Evolutionary conservation across 2,329 filamentous ascomycete genomes (phyloP), one percentile per base, ranked within the genome.

Genomic region (Fusarium sp.): DNA sequence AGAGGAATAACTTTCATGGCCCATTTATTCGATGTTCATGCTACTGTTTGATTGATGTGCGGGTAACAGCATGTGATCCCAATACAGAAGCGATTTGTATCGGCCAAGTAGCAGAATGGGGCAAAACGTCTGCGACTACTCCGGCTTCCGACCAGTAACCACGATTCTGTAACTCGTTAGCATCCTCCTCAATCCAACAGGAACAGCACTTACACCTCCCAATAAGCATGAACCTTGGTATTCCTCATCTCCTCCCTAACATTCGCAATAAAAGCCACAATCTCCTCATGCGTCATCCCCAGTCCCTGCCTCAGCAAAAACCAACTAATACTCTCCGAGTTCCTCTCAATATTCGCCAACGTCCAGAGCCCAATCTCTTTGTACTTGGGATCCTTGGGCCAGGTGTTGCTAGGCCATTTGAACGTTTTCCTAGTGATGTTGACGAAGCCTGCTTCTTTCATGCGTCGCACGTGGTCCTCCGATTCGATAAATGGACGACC

Each of bases 331-430:
- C 38, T 20, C 8, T 69, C 64, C 1, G 60, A 24, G 0, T 69
- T 69, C 6, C 46, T 44, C 20, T 69, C 66, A 0, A 62, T 69
- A 3, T 66, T 66, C 2, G 67, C 43, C 20, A 69, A 13, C 0
- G 67, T 70, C 67, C 67, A 70, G 0, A 70, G 54, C 0, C 67
- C 67, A 24, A 67, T 52, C 27, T 70, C 67, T 2, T 70, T 70
- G 0, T 56, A 63, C 30, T 57, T 70, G 0, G 57, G 62, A 25
- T 70, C 62, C 13, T 59, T 70, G 16, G 67, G 67, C 66, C 66
- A 70, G 0, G 67, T 67, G 6, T 70, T 70, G 0, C 40, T 70
- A 0, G 67, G 66, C 67, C 66, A 70, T 4, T 67, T 70, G 2
- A 70, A 70, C 0, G 54, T 22, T 2, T 46, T 62, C 0, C 30